Evolutionary conservation across 345 rosid species (phyloP).

Genomic region (Acer negundo): DNA sequence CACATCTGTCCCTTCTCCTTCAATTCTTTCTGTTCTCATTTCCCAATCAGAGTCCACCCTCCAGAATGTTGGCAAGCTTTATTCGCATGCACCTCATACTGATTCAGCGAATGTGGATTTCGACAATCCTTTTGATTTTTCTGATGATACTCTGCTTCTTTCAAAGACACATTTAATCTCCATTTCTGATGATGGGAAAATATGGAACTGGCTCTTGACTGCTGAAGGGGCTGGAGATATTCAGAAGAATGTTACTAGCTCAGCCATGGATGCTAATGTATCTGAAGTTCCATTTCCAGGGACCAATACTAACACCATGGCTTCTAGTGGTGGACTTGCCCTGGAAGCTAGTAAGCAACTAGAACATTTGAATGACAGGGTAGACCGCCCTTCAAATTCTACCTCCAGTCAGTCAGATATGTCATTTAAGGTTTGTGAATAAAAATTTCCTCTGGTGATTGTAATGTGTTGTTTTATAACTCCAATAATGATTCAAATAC

Average conservation of each 20-base stretch:
- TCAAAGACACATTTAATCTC: slow-evolving; percentile 74
- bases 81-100: slow-evolving; percentile 49
- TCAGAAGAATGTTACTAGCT: slow-evolving; percentile 39
- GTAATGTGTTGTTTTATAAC: background rate
- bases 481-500: background rate
- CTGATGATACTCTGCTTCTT: slow-evolving; percentile 66
- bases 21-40: slow-evolving; percentile 60
- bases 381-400: slow-evolving; percentile 38
- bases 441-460: slow-evolving; percentile 12
- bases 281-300: slow-evolving; percentile 31
- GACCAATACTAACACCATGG: slow-evolving; percentile 22
- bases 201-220: slow-evolving; percentile 92
- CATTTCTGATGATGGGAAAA: slow-evolving; percentile 93
- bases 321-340: slow-evolving; percentile 35
- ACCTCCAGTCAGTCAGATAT: slow-evolving; percentile 35
- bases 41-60: slow-evolving; percentile 78
- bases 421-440: slow-evolving; percentile 67
- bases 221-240: slow-evolving; percentile 67
- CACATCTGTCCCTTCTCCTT: slow-evolving; percentile 74
- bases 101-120: slow-evolving; percentile 55
- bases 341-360: slow-evolving; percentile 35
- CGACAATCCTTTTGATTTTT: slow-evolving; percentile 88
- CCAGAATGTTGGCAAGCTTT: slow-evolving; percentile 72
- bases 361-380: slow-evolving; percentile 38
- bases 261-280: slow-evolving; percentile 27